Percentiles rank a stretch among this genome's conserved stretches.
These are phyloP conservation scores for Brassica rapa DNA, from an alignment of 345 rosid species.

Conservation along the genomic window DNA sequence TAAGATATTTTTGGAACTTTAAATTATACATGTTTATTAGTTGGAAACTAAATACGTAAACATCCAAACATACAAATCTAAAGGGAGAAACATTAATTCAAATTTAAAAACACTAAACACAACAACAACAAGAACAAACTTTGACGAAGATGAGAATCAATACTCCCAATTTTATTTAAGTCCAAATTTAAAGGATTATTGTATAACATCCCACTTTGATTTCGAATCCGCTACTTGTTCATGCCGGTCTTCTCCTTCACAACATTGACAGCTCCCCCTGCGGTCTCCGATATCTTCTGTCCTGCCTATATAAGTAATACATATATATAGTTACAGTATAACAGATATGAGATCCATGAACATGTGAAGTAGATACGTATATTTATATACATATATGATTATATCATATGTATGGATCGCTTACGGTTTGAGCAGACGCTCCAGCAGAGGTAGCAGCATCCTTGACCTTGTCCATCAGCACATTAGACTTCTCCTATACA, in stretches of 20 bases:
- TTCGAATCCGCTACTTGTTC: conserved; percentile 38
- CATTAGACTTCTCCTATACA: conserved; percentile 60
- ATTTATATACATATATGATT: background rate
- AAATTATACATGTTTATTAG: conserved; percentile 5
- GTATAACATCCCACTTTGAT: background rate
- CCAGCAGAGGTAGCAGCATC: conserved; percentile 55
- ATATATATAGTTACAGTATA: background rate
- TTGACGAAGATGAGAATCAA: conserved; percentile 24
- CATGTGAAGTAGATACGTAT: background rate
- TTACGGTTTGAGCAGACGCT: conserved; percentile 54
- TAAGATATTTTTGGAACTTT: background rate
- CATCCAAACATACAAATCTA: conserved; percentile 10
- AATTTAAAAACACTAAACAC: background rate
- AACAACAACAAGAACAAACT: background rate
- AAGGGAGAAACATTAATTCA: conserved; percentile 5
- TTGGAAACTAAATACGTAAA: background rate
- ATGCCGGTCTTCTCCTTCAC: conserved; percentile 62
- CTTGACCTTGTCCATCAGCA: conserved; percentile 51
- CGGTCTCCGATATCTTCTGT: conserved; percentile 48
- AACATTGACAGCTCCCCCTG: conserved; percentile 63
- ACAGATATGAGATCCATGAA: background rate
- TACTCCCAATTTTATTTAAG: conserved; percentile 21
- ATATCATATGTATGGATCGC: background rate
- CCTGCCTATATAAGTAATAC: conserved; percentile 51
- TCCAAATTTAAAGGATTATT: background rate